Evolutionary conservation across 2,329 filamentous ascomycete species (phyloP), one percentile per base, ranked within the genome.

Genomic region (Sclerotinia borealis): DNA sequence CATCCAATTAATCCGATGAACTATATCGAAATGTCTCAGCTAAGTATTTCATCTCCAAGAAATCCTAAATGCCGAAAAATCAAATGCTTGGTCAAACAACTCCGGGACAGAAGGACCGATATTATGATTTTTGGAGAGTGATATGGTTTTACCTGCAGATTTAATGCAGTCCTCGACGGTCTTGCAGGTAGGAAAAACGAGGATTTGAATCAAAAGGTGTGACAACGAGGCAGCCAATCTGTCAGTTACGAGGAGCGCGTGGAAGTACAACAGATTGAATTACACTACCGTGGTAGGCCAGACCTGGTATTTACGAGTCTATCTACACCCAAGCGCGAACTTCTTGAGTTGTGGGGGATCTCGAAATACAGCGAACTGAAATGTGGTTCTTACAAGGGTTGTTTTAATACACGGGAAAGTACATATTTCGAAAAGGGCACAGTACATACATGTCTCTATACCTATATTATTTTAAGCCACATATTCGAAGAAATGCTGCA

Each of bases 201-300:
- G 82, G 4, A 88, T 76, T 68, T 85, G 85, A 79, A 82, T 84
- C 0, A 85, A 85, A 85, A 10, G 83, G 78, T 81, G 81, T 85
- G 31, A 87, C 77, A 68, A 85, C 81, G 36, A 80, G 72, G 2
- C 81, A 55, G 36, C 43, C 45, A 62, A 56, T 62, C 51, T 62
- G 51, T 58, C 60, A 62, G 60, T 58, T 62, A 62, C 50, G 60
- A 62, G 51, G 60, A 58, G 59, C 50, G 47, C 58, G 49, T 54
- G 58, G 37, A 61, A 41, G 25, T n/a, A 61, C 47, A 41, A 54
- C 58, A 27, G 59, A 61, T 61, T 25, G 60, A 55, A 37, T 37
- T 31, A 48, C 51, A 49, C 50, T 62, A 62, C 41, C 59, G 50
- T 62, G 59, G 50, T 29, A 31, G 43, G 39, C 54, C 54, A 45